Percentiles rank a stretch among this genome's conserved stretches.
These are phyloP conservation scores for Teratosphaeriaceae sp. DNA, from an alignment of 2,329 filamentous ascomycete species.

Conservation along the genomic window DNA sequence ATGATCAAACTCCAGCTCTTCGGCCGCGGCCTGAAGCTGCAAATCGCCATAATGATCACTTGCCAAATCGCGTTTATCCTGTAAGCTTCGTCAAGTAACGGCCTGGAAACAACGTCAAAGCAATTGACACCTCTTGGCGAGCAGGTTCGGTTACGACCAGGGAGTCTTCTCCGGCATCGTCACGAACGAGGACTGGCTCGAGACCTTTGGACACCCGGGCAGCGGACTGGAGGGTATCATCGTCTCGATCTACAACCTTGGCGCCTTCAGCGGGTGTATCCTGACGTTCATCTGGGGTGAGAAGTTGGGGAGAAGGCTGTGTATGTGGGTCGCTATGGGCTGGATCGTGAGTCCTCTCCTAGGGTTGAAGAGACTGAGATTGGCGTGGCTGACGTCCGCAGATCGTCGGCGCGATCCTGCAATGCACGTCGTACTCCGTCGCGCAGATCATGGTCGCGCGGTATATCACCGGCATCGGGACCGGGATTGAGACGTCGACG, in stretches of 20 bases:
- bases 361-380: too few relatives aligned
- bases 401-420: constrained; percentile 39
- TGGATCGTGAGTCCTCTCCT: constrained; percentile 33
- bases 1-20: constrained; percentile 20
- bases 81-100: constrained; percentile 11
- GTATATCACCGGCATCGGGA: constrained; percentile 43
- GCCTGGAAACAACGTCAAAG: too few relatives aligned
- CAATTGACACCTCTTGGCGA: too few relatives aligned
- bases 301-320: constrained; percentile 29
- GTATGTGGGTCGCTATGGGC: constrained; percentile 38
- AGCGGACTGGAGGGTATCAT: constrained; percentile 37
- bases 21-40: constrained; percentile 22
- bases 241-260: constrained; percentile 36
- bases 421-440: constrained; percentile 38
- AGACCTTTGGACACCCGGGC: constrained; percentile 35
- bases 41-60: constrained; percentile 25
- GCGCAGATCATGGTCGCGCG: constrained; percentile 42
- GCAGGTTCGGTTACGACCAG: constrained; percentile 19
- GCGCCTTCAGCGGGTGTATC: constrained; percentile 32
- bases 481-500: constrained; percentile 39
- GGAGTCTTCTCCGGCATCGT: constrained; percentile 34
- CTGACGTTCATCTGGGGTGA: constrained; percentile 33
- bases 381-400: constrained; percentile 1
- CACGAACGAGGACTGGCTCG: constrained; percentile 33
- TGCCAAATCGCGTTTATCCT: constrained; percentile 29